These are phyloP conservation scores for Globisporangium abappressorium DNA, from an alignment of 352 stramenopile genomes.

Conservation along the genomic window DNA sequence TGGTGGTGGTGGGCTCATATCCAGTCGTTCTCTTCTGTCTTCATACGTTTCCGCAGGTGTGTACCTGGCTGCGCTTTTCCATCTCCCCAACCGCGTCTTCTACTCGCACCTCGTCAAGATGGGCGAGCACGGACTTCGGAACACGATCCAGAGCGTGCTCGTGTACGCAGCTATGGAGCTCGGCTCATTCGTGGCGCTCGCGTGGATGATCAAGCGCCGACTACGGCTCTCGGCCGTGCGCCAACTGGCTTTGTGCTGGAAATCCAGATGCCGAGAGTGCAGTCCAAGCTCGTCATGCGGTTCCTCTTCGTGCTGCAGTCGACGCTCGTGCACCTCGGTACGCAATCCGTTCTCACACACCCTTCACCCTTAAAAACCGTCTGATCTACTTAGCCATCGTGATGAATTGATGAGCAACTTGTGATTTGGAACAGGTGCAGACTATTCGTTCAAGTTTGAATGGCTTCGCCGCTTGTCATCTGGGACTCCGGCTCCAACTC, in stretches of 20 bases:
- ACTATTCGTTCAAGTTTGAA: slow-evolving; percentile 2
- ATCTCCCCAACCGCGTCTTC: slow-evolving; percentile 2
- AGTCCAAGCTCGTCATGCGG: slow-evolving; percentile 44
- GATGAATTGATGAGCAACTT: no score
- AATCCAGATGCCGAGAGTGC: slow-evolving; percentile 26
- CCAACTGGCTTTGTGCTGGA: slow-evolving; percentile 41
- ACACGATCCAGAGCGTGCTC: background rate
- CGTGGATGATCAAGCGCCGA: slow-evolving; percentile 1
- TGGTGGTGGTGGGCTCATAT: background rate
- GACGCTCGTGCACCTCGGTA: slow-evolving; percentile 33
- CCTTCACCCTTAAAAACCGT: background rate
- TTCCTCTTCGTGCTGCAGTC: slow-evolving; percentile 38
- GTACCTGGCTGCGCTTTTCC: background rate
- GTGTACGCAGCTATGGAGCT: slow-evolving; percentile 4
- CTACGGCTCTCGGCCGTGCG: slow-evolving; percentile 24
- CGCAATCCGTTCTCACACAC: background rate
- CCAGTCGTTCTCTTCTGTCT: slow-evolving; percentile 9
- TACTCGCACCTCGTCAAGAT: background rate
- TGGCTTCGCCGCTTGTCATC: background rate
- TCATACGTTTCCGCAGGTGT: slow-evolving; percentile 8
- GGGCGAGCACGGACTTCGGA: background rate
- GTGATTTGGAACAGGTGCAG: background rate
- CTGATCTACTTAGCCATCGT: background rate
- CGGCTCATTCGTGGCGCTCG: background rate
- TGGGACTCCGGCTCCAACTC: background rate